These are phyloP conservation scores for Populus hybrid DNA, from an alignment of 441 rosid genomes.

Conservation along the genomic window DNA sequence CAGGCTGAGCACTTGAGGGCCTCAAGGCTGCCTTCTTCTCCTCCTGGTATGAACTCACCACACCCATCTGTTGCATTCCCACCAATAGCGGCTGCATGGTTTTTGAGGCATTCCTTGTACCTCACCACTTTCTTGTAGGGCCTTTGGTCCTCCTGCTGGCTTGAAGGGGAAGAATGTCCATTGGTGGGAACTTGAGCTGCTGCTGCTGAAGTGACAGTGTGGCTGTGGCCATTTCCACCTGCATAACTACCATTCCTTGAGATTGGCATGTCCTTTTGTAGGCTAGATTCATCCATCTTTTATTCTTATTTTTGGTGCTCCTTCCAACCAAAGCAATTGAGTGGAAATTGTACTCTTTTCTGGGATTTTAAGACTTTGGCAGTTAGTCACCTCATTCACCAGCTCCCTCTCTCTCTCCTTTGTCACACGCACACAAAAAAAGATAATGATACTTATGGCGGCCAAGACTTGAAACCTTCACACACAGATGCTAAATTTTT, in stretches of 20 bases:
- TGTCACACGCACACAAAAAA: background rate
- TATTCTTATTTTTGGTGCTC: conserved; percentile 1
- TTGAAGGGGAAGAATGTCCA: conserved; percentile 15
- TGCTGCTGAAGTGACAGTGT: conserved; percentile 13
- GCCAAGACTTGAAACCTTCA: background rate
- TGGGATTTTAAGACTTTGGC: background rate
- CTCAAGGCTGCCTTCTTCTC: conserved; percentile 59
- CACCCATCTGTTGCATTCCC: conserved; percentile 74
- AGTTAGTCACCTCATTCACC: conserved; percentile 1
- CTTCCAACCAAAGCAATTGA: background rate
- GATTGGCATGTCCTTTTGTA: conserved; percentile 20
- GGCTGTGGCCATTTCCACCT: conserved; percentile 7
- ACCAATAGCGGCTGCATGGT: conserved; percentile 77
- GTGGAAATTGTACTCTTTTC: background rate
- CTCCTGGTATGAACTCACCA: conserved; percentile 90
- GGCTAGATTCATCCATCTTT: conserved; percentile 22
- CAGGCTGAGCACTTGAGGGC: conserved; percentile 82
- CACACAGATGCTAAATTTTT: background rate
- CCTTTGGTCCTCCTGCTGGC: conserved; percentile 16
- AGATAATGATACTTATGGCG: background rate
- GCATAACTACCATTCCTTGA: conserved; percentile 4
- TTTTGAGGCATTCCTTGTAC: conserved; percentile 75
- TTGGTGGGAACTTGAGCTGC: background rate
- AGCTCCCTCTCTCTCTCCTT: background rate
- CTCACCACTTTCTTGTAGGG: conserved; percentile 29